A percentile compares a stretch with the other conserved stretches of the same genome.
Conservation (phyloP, 2,329 filamentous ascomycete genomes). For the Shiraia bambusicola region DNA sequence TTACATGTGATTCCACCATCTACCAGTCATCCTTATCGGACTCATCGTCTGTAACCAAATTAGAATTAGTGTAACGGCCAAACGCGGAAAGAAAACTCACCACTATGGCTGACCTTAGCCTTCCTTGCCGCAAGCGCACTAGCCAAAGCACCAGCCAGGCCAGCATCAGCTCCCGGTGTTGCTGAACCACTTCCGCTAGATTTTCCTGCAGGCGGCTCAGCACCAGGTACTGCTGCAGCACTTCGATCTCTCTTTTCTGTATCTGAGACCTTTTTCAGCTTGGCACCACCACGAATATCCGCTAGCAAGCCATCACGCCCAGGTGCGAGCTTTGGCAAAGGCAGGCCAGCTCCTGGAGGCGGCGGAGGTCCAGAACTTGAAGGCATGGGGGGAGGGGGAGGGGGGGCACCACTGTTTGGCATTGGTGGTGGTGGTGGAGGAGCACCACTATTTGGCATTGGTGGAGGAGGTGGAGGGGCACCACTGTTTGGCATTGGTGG, state of each 20-base stretch:
- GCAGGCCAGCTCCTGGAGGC: slow-evolving; percentile 35
- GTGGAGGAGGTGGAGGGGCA: slow-evolving; percentile 51
- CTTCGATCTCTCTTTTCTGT: slow-evolving; percentile 72
- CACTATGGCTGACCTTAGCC: slow-evolving; percentile 90
- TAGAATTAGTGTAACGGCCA: slow-evolving; percentile 21
- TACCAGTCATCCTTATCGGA: slow-evolving; percentile 75
- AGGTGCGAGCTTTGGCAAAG: slow-evolving; percentile 45
- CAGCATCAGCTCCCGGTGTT: slow-evolving; percentile 34
- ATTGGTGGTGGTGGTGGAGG: slow-evolving; percentile 46
- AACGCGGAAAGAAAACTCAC: slow-evolving; percentile 54
- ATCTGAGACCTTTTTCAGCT: slow-evolving; percentile 73
- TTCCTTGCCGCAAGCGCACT: slow-evolving; percentile 84
- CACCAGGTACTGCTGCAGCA: slow-evolving; percentile 60
- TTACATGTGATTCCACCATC: slow-evolving; percentile 9
- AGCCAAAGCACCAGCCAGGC: slow-evolving; percentile 61
- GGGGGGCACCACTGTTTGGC: slow-evolving; percentile 30
- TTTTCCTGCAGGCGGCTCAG: slow-evolving; percentile 47
- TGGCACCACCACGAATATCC: slow-evolving; percentile 67
- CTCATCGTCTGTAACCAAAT: slow-evolving; percentile 65
- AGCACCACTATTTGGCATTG: slow-evolving; percentile 24
- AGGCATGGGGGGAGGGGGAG: slow-evolving; percentile 35
- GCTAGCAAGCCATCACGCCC: slow-evolving; percentile 64
- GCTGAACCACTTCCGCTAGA: slow-evolving; percentile 50
- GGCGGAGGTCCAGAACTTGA: slow-evolving; percentile 23
- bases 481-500: slow-evolving; percentile 29